Conservation (phyloP, 2,329 filamentous ascomycete genomes). For the Botrytis deweyae region DNA sequence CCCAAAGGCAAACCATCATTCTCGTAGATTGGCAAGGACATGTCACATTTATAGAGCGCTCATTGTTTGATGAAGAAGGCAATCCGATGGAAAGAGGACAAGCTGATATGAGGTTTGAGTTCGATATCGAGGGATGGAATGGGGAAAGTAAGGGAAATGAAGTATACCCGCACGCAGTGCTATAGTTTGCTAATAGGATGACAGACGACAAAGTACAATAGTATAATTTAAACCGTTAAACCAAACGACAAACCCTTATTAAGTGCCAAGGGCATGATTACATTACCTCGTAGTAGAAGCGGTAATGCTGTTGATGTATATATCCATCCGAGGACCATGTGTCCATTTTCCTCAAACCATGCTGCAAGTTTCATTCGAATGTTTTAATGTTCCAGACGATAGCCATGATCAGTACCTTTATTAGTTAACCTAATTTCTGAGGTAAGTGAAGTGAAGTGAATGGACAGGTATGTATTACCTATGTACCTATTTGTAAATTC, state of each 20-base stretch:
- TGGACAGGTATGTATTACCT: neutral
- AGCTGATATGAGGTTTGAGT: conserved; percentile 56
- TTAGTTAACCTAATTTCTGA: neutral
- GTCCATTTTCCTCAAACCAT: neutral
- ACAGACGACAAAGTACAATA: neutral
- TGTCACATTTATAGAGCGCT: conserved; percentile 58
- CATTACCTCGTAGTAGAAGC: neutral
- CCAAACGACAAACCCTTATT: neutral
- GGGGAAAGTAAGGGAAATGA: conserved; percentile 34
- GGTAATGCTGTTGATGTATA: neutral
- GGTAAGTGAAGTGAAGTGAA: neutral
- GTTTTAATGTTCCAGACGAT: neutral
- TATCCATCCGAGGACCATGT: neutral
- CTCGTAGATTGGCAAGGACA: conserved; percentile 63
- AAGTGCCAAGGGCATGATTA: conserved; percentile 2
- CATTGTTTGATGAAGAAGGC: conserved; percentile 59
- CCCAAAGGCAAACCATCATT: conserved; percentile 62
- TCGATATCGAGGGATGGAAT: conserved; percentile 52
- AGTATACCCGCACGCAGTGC: conserved; percentile 26
- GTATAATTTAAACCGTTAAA: conserved; percentile 8
- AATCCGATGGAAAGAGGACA: conserved; percentile 53
- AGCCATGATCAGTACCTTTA: neutral
- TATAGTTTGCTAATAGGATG: conserved; percentile 29
- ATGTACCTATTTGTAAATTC: neutral
- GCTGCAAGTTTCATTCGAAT: neutral